Base-by-base conservation (phyloP, 164 flowering plant genomes). In the Buxus sempervirens region DNA sequence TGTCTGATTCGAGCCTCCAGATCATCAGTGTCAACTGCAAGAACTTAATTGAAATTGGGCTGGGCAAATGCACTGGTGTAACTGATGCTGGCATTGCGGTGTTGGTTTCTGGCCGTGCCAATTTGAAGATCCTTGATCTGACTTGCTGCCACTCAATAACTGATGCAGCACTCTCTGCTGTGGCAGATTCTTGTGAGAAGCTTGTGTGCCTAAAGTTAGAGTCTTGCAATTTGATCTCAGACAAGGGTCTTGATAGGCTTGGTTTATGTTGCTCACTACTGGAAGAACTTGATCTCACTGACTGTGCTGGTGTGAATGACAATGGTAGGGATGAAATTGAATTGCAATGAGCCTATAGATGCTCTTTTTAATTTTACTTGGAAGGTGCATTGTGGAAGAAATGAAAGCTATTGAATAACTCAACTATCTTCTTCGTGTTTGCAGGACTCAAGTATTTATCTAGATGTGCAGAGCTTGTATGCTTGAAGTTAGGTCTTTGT, bases 271-370 rank as follows among this genome's bases (percentile, higher is more conserved):
- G 86, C 69, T 56, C 71, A 22, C 67, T 63, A 23, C 85, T 88
- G 0, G 70, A 79, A 72, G 90, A 90, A 77, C 80, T 90, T 58
- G 96, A 88, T 83, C 86, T 90, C 48, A 90, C 92, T 0, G 96
- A 90, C 69, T 88, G 92, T 63, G 48, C 60, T 54, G 82, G 84
- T 13, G 65, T 88, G 51, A 73, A 78, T 71, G 90, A 90, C 41
- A 70, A 60, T 51, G 96, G 96, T 85, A 75, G 38, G 8, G 7
- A 12, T 61, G 22, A 27, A 48, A 66, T n/a, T 18, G 16, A 27
- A 7, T 22, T 45, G 1, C 13, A 27, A 66, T 16, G 21, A 28
- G 53, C 15, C 18, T 41, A 23, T 12, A 5, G 12, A 54, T 54
- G 57, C n/a, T n/a, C n/a, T n/a, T n/a, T n/a, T n/a, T n/a, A n/a